Conservation (phyloP, 148 eudicot genomes). For the Chenopodium quinoa region DNA sequence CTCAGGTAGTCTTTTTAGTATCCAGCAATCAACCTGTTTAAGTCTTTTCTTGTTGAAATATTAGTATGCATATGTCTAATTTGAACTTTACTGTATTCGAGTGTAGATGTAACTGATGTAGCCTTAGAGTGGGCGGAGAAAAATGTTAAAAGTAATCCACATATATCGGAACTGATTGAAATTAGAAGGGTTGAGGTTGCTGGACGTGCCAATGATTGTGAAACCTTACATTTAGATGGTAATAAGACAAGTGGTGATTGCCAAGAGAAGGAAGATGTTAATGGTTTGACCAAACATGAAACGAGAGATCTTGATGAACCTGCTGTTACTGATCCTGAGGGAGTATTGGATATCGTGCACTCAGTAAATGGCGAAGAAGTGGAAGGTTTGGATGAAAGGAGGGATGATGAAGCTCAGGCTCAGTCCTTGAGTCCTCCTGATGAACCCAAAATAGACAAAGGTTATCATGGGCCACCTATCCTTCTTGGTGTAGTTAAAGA, state of each 20-base stretch:
- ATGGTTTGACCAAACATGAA: slow-evolving; percentile 11
- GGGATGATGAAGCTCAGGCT: slow-evolving; percentile 19
- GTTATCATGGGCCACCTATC: slow-evolving; percentile 58
- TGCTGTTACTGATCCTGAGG: slow-evolving; percentile 11
- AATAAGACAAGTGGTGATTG: background rate
- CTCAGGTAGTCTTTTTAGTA: slow-evolving; percentile 49
- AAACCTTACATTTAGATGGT: background rate
- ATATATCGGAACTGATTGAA: slow-evolving; percentile 66
- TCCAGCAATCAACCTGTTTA: background rate
- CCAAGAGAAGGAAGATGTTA: slow-evolving; percentile 12
- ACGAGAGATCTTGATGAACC: slow-evolving; percentile 11
- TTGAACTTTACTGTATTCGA: slow-evolving; percentile 14
- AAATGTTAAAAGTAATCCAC: slow-evolving; percentile 79
- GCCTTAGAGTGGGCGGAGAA: slow-evolving; percentile 89
- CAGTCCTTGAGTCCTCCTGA: slow-evolving; percentile 10
- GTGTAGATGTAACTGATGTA: slow-evolving; percentile 75
- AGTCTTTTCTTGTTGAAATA: background rate
- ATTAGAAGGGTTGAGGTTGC: slow-evolving; percentile 54
- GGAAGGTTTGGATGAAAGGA: slow-evolving; percentile 13
- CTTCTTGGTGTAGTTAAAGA: slow-evolving; percentile 75
- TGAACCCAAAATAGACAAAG: slow-evolving; percentile 30
- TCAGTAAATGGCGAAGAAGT: slow-evolving; percentile 13
- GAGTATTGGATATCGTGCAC: slow-evolving; percentile 17
- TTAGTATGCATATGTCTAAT: background rate
- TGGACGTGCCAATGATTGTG: background rate